Evolutionary conservation across 805 yeast species (phyloP), one percentile per base, ranked within the genome.

Genomic region (Blastobotrys parvus): DNA sequence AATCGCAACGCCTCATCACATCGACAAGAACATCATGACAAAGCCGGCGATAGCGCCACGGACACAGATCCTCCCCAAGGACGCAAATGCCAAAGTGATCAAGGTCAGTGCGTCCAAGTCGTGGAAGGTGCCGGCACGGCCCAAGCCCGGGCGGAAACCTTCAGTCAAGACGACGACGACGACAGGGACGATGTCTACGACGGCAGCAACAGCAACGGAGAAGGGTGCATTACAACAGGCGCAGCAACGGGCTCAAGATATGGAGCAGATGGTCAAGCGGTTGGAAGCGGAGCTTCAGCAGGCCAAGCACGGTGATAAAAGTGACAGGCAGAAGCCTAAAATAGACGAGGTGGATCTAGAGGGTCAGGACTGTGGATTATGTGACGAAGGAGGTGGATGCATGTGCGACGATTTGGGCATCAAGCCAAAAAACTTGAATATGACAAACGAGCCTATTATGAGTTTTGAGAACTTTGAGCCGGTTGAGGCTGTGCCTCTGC

Each of bases 51-150:
- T 25, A 8, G 29, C 29, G 11, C 29, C 29, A 25, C 7, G 29
- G 11, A 7, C 29, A 8, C 7, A 7, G 11, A n/a, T n/a, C n/a
- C n/a, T n/a, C n/a, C n/a, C n/a, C n/a, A 25, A 25, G 29, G 7
- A 7, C 11, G 29, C 11, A 25, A 11, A 25, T 8, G 10, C 7
- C 7, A 25, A 25, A 7, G 11, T 25, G 11, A 7, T 11, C 11
- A 25, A 11, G 7, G 29, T 25, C 10, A 25, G 29, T 25, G 29
- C 85, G 1, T 78, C 83, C 38, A 78, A 77, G 52, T 74, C 75
- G 53, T 81, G 85, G 88, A 81, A 77, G 4, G 63, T 78, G 17
- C 87, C 85, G 4, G 85, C 85, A n/a, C 67, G 84, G 53, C 85
- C 85, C 21, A 76, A 79, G 51, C 83, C 84, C 0, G 84, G 83